These are phyloP conservation scores for Saitozyma sp. DNA, from an alignment of 768 basidiomycete species.

Conservation along the genomic window DNA sequence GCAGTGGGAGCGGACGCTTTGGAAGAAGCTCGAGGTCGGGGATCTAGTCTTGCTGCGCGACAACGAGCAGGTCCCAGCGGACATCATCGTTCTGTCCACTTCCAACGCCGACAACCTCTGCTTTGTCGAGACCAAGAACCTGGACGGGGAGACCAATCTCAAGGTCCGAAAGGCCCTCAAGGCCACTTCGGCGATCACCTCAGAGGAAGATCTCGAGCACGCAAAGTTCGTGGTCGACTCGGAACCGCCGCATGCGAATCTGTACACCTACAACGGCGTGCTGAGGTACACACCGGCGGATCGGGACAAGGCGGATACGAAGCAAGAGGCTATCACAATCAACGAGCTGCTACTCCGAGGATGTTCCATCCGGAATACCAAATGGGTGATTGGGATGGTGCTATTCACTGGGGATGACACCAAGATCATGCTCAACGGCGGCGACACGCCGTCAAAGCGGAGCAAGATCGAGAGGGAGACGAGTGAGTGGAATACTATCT, in stretches of 20 bases:
- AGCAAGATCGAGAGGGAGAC: conserved; percentile 98
- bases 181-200: conserved; percentile 71
- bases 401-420: conserved; percentile 84
- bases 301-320: conserved; percentile 55
- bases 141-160: conserved; percentile 96
- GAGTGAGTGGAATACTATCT: conserved; percentile 50
- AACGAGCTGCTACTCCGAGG: conserved; percentile 91
- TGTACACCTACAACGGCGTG: conserved; percentile 86
- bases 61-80: conserved; percentile 95
- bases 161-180: conserved; percentile 77
- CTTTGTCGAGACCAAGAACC: conserved; percentile 95
- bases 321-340: conserved; percentile 64
- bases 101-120: conserved; percentile 89
- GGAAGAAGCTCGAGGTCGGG: conserved; percentile 99
- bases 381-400: conserved; percentile 91
- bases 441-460: conserved; percentile 87
- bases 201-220: conserved; percentile 88
- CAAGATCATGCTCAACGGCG: conserved; percentile 68
- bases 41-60: conserved; percentile 86
- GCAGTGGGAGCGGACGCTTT: conserved; percentile 90
- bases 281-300: conserved; percentile 62
- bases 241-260: conserved; percentile 88
- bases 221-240: conserved; percentile 85
- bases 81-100: conserved; percentile 87
- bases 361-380: conserved; percentile 82